Evolutionary conservation across 2,329 filamentous ascomycete species (phyloP).

Genomic region (Scortechinia acanthostroma): DNA sequence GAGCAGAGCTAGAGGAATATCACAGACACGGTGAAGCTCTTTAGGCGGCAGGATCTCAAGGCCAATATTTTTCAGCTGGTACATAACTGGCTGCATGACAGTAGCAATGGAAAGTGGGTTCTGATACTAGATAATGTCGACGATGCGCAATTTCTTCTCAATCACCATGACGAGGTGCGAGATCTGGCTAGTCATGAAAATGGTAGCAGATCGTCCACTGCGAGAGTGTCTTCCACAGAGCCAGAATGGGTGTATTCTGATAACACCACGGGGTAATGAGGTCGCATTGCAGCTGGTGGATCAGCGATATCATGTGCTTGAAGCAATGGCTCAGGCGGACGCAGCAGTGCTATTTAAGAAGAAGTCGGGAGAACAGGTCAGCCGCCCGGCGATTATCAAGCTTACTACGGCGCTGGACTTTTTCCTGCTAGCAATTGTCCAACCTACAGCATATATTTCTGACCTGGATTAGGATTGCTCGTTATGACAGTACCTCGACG

Average conservation of each 20-base stretch:
- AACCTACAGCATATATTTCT: conserved; percentile 22
- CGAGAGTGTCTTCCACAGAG: conserved; percentile 10
- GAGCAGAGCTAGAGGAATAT: not conserved
- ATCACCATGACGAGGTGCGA: not conserved
- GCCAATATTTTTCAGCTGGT: conserved; percentile 7
- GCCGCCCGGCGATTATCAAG: conserved; percentile 7
- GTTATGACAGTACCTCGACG: conserved; percentile 23
- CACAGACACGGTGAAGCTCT: not conserved
- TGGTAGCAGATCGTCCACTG: conserved; percentile 5
- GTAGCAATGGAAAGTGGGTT: conserved; percentile 11
- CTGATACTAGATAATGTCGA: conserved; percentile 15
- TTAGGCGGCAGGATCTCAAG: not conserved
- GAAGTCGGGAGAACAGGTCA: conserved; percentile 9
- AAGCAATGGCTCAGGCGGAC: conserved; percentile 14
- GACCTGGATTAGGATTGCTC: conserved; percentile 14
- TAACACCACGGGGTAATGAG: conserved; percentile 12
- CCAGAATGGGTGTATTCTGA: conserved; percentile 10
- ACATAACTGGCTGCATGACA: conserved; percentile 10
- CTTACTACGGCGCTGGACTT: conserved; percentile 17
- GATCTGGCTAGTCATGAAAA: not conserved
- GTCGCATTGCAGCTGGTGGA: conserved; percentile 10
- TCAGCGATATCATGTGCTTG: conserved; percentile 12
- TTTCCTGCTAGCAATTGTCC: conserved; percentile 22
- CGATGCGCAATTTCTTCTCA: conserved; percentile 8
- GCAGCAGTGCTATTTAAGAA: conserved; percentile 18